A percentile compares a stretch with the other conserved stretches of the same genome.
Conservation (phyloP, 176 grass and related monocot species). For the Hyparrhenia diplandra region DNA sequence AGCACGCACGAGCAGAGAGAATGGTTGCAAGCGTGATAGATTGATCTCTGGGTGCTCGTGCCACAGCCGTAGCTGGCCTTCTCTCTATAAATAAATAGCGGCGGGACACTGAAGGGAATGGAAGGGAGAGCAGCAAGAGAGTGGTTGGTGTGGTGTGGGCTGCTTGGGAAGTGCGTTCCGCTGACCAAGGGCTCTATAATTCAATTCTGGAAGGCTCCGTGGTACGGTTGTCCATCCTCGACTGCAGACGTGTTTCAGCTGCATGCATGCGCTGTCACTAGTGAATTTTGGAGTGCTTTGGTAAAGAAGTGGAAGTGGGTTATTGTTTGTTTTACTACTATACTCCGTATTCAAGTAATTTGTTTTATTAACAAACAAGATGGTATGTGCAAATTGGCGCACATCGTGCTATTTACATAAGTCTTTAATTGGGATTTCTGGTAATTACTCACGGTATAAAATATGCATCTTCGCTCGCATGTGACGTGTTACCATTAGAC, state of each 20-base stretch:
- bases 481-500: too few relatives aligned
- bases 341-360: too few relatives aligned
- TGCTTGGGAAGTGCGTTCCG: not conserved
- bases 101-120: not conserved
- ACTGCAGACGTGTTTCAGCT: not conserved
- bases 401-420: too few relatives aligned
- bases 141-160: not conserved
- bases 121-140: not conserved
- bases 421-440: too few relatives aligned
- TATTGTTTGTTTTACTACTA: too few relatives aligned
- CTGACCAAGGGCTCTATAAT: not conserved
- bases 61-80: not conserved
- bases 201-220: too few relatives aligned
- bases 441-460: too few relatives aligned
- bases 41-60: not conserved
- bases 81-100: constrained; percentile 6
- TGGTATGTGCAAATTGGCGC: too few relatives aligned
- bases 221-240: too few relatives aligned
- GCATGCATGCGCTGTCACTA: not conserved
- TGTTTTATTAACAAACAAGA: too few relatives aligned
- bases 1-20: not conserved
- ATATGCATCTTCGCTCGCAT: too few relatives aligned
- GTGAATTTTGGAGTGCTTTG: not conserved
- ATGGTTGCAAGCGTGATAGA: not conserved
- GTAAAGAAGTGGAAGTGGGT: too few relatives aligned